Evolutionary conservation across 2,329 filamentous ascomycete genomes (phyloP).

Genomic region (Trichophyton equinum): DNA sequence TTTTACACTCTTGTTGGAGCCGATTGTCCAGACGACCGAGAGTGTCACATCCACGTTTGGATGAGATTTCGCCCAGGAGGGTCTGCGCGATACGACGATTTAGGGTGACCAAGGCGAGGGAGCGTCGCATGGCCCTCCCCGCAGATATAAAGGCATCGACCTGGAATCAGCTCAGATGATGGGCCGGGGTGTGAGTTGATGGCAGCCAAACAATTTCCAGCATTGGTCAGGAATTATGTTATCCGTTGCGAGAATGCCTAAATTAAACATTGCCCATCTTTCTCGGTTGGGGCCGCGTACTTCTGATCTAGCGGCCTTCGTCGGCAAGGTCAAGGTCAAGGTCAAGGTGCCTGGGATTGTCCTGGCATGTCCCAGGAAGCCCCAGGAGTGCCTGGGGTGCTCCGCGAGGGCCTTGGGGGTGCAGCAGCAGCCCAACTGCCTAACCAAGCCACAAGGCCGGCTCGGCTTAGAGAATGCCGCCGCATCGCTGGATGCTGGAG

Average conservation of each 20-base stretch:
- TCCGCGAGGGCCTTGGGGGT: background rate
- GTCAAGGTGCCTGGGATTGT: background rate
- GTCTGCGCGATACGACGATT: background rate
- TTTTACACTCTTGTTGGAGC: background rate
- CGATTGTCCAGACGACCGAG: background rate
- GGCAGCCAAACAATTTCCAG: slow-evolving; percentile 1
- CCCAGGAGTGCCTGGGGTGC: background rate
- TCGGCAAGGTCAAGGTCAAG: background rate
- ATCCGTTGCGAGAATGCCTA: background rate
- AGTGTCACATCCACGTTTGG: background rate
- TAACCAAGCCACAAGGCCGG: background rate
- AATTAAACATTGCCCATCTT: background rate
- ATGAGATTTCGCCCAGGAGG: background rate
- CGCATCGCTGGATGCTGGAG: background rate
- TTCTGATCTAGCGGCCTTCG: background rate
- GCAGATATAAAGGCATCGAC: background rate
- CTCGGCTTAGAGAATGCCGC: background rate
- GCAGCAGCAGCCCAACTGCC: slow-evolving; percentile 2
- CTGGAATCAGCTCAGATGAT: background rate
- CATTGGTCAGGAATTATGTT: slow-evolving; percentile 2
- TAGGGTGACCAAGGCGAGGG: background rate
- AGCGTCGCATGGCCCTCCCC: background rate
- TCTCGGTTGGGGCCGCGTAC: slow-evolving; percentile 1
- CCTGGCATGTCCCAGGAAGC: background rate
- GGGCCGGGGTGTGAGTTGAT: background rate